Conservation (phyloP, 164 flowering plant genomes). For the Tetrastigma voinierianum region DNA sequence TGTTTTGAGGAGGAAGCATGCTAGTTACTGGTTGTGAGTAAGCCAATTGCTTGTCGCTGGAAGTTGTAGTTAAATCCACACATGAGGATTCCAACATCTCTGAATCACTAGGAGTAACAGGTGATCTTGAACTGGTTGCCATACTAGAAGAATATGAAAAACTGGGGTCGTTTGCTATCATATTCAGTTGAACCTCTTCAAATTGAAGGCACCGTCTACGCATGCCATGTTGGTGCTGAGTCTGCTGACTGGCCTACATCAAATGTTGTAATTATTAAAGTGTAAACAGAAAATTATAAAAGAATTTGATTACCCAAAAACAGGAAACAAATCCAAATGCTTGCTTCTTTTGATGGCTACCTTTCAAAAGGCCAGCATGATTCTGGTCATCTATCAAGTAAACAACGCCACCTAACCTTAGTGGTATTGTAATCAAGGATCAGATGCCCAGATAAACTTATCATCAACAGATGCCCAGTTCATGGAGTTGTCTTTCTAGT, state of each 20-base stretch:
- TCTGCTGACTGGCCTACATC: constrained; percentile 20
- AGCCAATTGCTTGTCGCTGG: constrained; percentile 10
- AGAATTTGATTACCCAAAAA: constrained; percentile 2
- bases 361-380: not conserved
- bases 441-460: not conserved
- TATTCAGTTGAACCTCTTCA: constrained; percentile 26
- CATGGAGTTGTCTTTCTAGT: no score
- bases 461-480: no score
- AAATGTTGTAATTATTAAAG: constrained; percentile 12
- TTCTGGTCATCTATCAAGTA: not conserved
- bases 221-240: constrained; percentile 17
- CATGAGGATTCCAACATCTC: constrained; percentile 16
- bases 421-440: not conserved
- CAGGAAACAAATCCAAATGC: not conserved
- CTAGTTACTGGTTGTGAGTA: constrained; percentile 17
- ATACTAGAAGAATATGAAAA: constrained; percentile 8
- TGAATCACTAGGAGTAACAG: constrained; percentile 16
- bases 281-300: constrained; percentile 7
- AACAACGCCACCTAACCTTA: not conserved
- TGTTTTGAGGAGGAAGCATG: constrained; percentile 7
- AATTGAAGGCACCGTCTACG: constrained; percentile 44
- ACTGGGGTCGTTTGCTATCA: not conserved
- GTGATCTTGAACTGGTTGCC: constrained; percentile 9
- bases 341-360: not conserved
- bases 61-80: constrained; percentile 16